Percentiles rank a stretch among this genome's conserved stretches.
Evolutionary conservation across 2,329 filamentous ascomycete genomes (phyloP).

Genomic region (Scedosporium boydii): DNA sequence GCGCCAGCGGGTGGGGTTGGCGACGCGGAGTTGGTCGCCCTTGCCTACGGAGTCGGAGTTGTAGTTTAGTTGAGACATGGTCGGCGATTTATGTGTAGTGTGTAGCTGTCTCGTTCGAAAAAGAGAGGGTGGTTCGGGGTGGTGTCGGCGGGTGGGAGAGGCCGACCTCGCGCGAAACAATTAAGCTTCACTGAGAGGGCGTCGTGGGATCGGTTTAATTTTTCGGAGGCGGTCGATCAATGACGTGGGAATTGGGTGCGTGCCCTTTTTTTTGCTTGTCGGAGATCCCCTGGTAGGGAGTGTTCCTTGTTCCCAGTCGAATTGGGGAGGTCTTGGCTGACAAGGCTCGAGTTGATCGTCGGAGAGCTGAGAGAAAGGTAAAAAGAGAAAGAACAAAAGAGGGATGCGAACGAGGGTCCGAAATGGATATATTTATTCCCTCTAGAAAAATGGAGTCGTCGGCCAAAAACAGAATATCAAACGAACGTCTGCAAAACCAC

Average conservation of each 20-base stretch:
- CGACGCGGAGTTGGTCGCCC: not conserved
- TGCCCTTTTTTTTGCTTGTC: not conserved
- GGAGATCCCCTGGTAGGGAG: not conserved
- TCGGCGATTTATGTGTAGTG: not conserved
- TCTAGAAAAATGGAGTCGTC: not conserved
- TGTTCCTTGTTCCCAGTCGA: not conserved
- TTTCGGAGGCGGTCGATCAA: not conserved
- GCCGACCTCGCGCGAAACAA: not conserved
- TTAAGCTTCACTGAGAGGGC: not conserved
- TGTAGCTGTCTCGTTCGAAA: not conserved
- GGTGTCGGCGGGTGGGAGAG: not conserved
- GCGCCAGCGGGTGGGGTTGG: constrained; percentile 14
- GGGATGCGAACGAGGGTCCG: too few species aligned
- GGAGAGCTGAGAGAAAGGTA: not conserved
- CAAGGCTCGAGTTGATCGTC: not conserved
- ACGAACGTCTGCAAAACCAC: not conserved
- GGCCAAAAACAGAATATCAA: not conserved
- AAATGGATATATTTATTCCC: too few species aligned
- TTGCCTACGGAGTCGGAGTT: not conserved
- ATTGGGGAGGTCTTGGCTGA: not conserved
- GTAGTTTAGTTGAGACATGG: constrained; percentile 4
- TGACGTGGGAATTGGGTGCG: not conserved
- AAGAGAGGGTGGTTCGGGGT: not conserved
- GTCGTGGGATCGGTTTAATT: not conserved
- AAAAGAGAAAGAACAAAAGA: too few species aligned